Base-by-base conservation (phyloP, 495 filamentous ascomycete genomes). In the Beverwykella pulmonaria region DNA sequence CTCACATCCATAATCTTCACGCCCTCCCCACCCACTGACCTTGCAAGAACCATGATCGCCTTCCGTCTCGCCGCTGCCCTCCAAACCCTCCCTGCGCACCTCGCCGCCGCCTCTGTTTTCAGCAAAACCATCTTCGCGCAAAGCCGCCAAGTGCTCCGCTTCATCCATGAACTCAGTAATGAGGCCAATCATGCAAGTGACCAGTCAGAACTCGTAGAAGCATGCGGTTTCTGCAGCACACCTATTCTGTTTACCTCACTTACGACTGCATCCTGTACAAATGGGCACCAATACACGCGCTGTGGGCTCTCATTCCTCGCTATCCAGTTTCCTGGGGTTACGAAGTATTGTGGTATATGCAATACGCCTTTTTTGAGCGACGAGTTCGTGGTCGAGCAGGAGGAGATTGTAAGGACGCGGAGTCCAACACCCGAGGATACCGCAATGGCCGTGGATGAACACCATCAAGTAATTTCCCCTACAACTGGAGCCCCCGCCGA, bases 291-390 rank as follows among this genome's bases (percentile, higher is more conserved):
- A n/a, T 85, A 80, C 53, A 73, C 75, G n/a, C 79, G 85, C 34
- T 88, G 85, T 71, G 78, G 74, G 26, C 61, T 88, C 44, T 84
- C 81, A 1, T 82, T 83, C 44, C 59, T 85, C 47, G 75, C 83
- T 6, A 84, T 88, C 6, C 81, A 85, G 71, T 78, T 79, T 52
- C 84, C 85, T 34, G 80, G 80, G 0, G 71, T 81, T 15, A 82
- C 83, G 8, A 86, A 86, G 65, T 79, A 78, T 60, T 88, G 85
- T 70, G 79, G 79, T 8, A 53, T 71, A 14, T 88, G 85, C 68
- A 71, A 70, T 6, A 77, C 63, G 15, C 77, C 83, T 57, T 86
- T 78, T 64, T 56, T 86, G 5, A 79, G 82, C 48, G 82, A 82
- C 58, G 79, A 81, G 30, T 70, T 48, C 58, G 32, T 69, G 2